Evolutionary conservation across 1,139 yeast genomes (phyloP), one percentile per base, ranked within the genome.

Genomic region (Hansenula lynferdii): DNA sequence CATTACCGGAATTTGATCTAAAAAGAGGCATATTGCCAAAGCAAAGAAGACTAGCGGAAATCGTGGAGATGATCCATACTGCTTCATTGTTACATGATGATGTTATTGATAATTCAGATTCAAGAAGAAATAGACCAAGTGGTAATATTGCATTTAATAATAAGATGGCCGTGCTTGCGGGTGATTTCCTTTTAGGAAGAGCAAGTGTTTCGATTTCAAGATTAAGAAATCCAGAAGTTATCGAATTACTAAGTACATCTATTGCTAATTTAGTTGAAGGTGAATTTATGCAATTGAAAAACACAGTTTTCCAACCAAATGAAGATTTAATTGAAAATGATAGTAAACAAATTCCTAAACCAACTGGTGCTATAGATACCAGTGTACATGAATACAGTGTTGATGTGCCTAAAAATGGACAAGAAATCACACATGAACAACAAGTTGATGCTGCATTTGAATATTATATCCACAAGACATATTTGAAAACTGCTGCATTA

Each of bases 181-280:
- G 98, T 23, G 98, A 92, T 63, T 92, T 92, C 62, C 64, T 92
- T 42, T 75, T 92, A 40, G 98, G 97, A 11, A 73, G 98, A 52
- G 98, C 98, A 0, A 90, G 97, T 1, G 97, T 92, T 17, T 92
- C 97, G 2, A 82, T 92, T 51, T 95, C 97, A 9, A 70, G 98
- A 46, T 67, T 94, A 38, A 72, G 97, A 58, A 90, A 92, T 59
- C 94, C 96, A n/a, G 97, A 92, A 65, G 98, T 92, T 36, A 90
- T 89, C 47, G 98, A 92, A 64, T 72, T 94, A 44, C 76, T 94
- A 64, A 87, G 97, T 6, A 92, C 97, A 8, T 85, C 97, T 29
- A 92, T 92, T 58, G 98, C 97, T 20, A 94, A 94, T 59, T 70
- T 94, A 44, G 98, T 92, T 1, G 98, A 94, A 64, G 98, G 98